Base-by-base conservation (phyloP, 768 basidiomycete species). In the Tylopilus subfusipes region DNA sequence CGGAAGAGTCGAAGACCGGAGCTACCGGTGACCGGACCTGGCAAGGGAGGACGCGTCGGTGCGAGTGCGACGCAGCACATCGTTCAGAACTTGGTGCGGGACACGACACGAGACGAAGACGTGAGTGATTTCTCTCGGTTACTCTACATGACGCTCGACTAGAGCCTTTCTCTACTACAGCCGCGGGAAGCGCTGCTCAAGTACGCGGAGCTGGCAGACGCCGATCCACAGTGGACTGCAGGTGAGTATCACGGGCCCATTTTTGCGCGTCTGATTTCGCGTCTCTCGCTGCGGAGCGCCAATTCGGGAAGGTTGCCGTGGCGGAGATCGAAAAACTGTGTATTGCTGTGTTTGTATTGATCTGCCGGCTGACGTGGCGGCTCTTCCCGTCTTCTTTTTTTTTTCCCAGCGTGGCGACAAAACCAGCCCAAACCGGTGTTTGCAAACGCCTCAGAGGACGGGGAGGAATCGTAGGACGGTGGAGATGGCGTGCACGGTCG, bases 31-130 rank as follows among this genome's bases (percentile, higher is more conserved):
- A 87, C 80, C 58, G 97, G 97, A 13, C 94, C 93, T 13, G 97
- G 97, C 50, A 82, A 82, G 64, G 97, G 97, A 21, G 97, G 97
- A 50, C 77, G 97, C 38, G 90, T 99, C 38, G 97, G 97, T 38
- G 93, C 93, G 31, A 95, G 93, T 74, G 96, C 96, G 18, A 98
- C 93, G 47, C 95, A 98, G 63, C 94, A 98, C 68, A 83, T 98
- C 60, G 94, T 98, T 48, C 94, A 97, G 73, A 90, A 93, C 67
- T 74, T 98, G 69, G 93, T 98, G 58, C 81, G 90, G 65, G 92
- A 96, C 68, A 90, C 86, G 58, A 89, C 90, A 40, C 76, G 93
- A 63, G 92, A 93, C 75, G 87, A 96, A 73, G 96, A 98, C 74
- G 96, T 98, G 76, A 81, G 94, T 91, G 51, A 63, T 66, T 60